Conservation (phyloP, 371 early-diverging fungal genomes). For the Mucor lusitanicus region DNA sequence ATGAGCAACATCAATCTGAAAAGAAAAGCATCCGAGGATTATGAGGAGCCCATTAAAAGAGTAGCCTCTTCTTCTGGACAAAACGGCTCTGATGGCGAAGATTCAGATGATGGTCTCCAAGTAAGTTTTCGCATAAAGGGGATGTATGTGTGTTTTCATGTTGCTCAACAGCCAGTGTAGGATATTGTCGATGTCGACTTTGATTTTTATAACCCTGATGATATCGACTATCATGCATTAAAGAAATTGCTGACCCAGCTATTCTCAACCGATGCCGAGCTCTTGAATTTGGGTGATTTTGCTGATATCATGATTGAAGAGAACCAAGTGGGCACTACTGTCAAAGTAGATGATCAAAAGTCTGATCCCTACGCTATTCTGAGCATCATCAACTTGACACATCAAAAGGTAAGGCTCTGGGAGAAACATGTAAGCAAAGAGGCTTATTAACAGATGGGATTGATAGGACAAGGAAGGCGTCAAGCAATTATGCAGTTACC, state of each 20-base stretch:
- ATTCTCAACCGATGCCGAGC: constrained; percentile 81
- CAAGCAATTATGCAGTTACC: constrained; percentile 57
- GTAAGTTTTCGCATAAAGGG: constrained; percentile 6
- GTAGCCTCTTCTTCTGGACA: constrained; percentile 1
- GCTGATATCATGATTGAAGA: constrained; percentile 87
- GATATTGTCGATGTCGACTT: constrained; percentile 92
- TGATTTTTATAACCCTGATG: constrained; percentile 91
- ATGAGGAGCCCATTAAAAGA: constrained; percentile 17
- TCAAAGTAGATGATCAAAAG: constrained; percentile 80
- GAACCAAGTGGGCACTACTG: constrained; percentile 85
- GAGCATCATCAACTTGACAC: constrained; percentile 75
- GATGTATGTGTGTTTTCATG: not conserved
- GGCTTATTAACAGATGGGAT: not conserved
- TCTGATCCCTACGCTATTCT: constrained; percentile 92
- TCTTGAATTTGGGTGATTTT: constrained; percentile 72
- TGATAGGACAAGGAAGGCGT: constrained; percentile 57
- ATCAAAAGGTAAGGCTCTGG: constrained; percentile 49
- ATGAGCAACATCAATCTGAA: constrained; percentile 29
- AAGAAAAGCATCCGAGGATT: constrained; percentile 37
- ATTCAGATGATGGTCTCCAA: constrained; percentile 54
- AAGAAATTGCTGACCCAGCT: constrained; percentile 81
- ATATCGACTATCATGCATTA: constrained; percentile 90
- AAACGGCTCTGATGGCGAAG: constrained; percentile 42
- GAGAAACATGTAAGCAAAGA: not conserved
- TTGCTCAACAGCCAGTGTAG: constrained; percentile 25